Evolutionary conservation across 1,284 basidiomycete genomes (phyloP).

Genomic region (Volvariella surrecta): DNA sequence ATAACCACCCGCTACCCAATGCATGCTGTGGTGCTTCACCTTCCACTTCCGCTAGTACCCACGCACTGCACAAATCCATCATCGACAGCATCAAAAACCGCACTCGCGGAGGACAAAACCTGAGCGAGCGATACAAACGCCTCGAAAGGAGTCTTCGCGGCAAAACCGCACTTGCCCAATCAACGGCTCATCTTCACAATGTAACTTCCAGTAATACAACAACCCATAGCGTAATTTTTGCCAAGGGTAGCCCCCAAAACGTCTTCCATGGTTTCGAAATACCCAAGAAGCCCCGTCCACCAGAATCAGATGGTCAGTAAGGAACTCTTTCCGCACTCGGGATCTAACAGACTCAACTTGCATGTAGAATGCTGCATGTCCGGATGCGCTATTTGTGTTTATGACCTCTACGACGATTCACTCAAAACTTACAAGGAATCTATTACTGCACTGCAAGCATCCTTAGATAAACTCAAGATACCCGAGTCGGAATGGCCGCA

Average conservation of each 20-base stretch:
- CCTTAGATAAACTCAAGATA: conserved; percentile 41
- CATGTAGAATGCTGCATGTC: conserved; percentile 84
- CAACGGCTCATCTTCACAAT: not conserved
- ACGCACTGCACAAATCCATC: not conserved
- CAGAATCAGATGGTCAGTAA: conserved; percentile 53
- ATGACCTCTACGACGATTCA: conserved; percentile 80
- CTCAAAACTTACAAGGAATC: conserved; percentile 56
- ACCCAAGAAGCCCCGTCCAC: conserved; percentile 50
- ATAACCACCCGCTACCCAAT: not conserved
- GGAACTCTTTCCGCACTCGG: not conserved
- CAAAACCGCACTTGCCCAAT: conserved; percentile 26
- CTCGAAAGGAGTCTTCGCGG: conserved; percentile 47
- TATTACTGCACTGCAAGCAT: conserved; percentile 39
- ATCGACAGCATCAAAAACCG: conserved; percentile 6
- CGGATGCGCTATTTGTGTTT: conserved; percentile 83
- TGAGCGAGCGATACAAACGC: conserved; percentile 39
- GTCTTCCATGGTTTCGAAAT: conserved; percentile 49
- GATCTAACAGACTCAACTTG: conserved; percentile 3
- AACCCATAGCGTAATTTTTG: not conserved
- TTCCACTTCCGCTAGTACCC: not conserved
- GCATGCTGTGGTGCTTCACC: not conserved
- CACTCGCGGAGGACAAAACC: conserved; percentile 24
- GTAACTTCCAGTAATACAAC: not conserved
- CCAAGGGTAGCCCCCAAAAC: conserved; percentile 6
- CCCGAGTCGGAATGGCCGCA: conserved; percentile 62